Evolutionary conservation across 352 stramenopile species (phyloP).

Genomic region (Pythium phragmiticola): DNA sequence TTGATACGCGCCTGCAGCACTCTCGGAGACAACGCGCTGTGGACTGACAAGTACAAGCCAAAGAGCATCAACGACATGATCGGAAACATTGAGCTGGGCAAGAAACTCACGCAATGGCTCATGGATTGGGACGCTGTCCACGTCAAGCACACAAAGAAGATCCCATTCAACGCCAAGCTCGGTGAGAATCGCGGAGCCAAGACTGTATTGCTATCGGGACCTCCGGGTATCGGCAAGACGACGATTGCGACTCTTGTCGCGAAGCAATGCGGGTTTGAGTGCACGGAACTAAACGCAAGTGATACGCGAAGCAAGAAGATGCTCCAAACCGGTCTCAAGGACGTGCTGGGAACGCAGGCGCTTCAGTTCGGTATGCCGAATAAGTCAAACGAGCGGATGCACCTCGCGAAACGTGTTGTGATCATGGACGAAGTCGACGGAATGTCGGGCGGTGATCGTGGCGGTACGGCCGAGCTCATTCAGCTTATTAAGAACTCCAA

Average conservation of each 20-base stretch:
- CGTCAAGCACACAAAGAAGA: constrained; percentile 81
- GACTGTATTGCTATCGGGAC: constrained; percentile 95
- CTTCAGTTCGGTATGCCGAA: constrained; percentile 71
- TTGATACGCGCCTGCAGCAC: background rate
- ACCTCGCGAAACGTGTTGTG: constrained; percentile 88
- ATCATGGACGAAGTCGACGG: constrained; percentile 99
- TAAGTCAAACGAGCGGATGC: constrained; percentile 51
- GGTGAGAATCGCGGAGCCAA: constrained; percentile 90
- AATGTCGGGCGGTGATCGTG: constrained; percentile 96
- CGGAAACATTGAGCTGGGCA: constrained; percentile 90
- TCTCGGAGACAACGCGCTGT: constrained; percentile 71
- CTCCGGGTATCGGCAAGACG: constrained; percentile 96
- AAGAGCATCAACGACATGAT: constrained; percentile 91
- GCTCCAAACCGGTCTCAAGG: constrained; percentile 88
- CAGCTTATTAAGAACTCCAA: constrained; percentile 98
- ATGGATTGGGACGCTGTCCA: constrained; percentile 80
- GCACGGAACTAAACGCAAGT: constrained; percentile 96
- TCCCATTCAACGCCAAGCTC: constrained; percentile 66
- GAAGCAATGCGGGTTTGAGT: constrained; percentile 90
- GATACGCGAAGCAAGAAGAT: constrained; percentile 98
- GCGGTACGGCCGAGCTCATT: constrained; percentile 98
- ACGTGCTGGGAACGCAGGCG: constrained; percentile 92
- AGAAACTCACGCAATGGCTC: constrained; percentile 87
- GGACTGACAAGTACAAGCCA: constrained; percentile 97
- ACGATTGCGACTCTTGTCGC: constrained; percentile 94